Percentiles rank a stretch among this genome's conserved stretches.
phyloP scores from a whole-genome alignment of 1,139 yeast genomes.

The Yamadazyma atlantica region DNA sequence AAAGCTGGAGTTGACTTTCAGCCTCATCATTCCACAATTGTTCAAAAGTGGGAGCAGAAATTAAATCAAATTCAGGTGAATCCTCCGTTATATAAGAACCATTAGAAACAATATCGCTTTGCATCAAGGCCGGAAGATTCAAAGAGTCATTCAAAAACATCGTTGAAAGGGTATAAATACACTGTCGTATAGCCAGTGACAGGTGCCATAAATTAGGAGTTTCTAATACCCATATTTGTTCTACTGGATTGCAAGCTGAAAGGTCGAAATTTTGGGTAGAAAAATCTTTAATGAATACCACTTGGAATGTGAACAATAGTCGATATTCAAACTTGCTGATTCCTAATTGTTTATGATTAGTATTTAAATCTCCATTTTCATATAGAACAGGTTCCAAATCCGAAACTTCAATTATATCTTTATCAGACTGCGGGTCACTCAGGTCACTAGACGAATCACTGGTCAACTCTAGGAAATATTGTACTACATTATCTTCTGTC shows the following conservation, averaged over 20 bases:
- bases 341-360: background rate
- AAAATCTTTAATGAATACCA: background rate
- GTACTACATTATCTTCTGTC: too few species aligned
- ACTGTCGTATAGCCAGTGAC: conserved; percentile 1
- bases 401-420: background rate
- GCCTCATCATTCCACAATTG: background rate
- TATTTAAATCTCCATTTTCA: background rate
- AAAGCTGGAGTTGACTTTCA: too few species aligned
- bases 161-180: conserved; percentile 2
- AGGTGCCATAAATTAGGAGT: conserved; percentile 3
- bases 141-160: background rate
- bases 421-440: too few species aligned
- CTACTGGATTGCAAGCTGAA: background rate
- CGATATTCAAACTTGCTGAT: conserved; percentile 3
- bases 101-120: background rate
- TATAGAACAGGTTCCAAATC: background rate
- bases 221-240: conserved; percentile 1
- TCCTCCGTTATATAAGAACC: background rate
- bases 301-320: conserved; percentile 1
- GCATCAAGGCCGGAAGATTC: background rate
- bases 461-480: too few species aligned
- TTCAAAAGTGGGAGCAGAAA: background rate
- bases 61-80: background rate
- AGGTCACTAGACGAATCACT: too few species aligned
- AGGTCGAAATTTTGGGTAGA: background rate